Base-by-base conservation (phyloP, 2,329 filamentous ascomycete species). In the Calonectria honghensis region DNA sequence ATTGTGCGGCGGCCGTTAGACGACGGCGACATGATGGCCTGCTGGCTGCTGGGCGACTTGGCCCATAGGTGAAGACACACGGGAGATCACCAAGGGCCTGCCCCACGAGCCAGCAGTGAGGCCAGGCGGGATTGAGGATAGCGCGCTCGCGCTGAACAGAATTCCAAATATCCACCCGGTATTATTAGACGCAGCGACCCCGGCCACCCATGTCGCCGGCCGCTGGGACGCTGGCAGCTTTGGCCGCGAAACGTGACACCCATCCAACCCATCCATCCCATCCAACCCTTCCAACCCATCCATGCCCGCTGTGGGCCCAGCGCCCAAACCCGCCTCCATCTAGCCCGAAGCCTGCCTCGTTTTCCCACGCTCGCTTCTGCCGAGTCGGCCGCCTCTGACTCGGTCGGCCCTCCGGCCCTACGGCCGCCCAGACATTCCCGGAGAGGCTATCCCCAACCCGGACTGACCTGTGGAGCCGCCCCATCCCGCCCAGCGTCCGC, bases 1-100 rank as follows among this genome's bases (percentile, higher is more conserved):
- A 63, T 63, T 14, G 29, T 39, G 39, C 57, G 14, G 39, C 57
- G 14, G 35, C 24, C 57, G 35, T 63, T 63, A 63, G 57, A 63
- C 57, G 57, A 63, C 24, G 32, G 57, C 57, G n/a, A 63, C 57
- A 63, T 63, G 57, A 61, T 61, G 41, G 57, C 57, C 32, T 32
- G 32, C 37, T 61, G 32, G 32, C 32, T 32, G 32, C 37, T 61
- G 32, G 32, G 24, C n/a, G 54, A 37, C n/a, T n/a, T 59, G 32
- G n/a, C 54, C 54, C 57, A 61, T 29, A 61, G 20, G 41, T 61
- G 35, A 63, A 63, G 57, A 35, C 24, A 41, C 14, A 27, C 57
- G 57, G 35, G 57, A 63, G 57, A 63, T 63, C 57, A 63, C 18
- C 35, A 35, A 63, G 57, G 57, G 35, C 37, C 7, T 1, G 37